Conservation (phyloP, 352 stramenopile genomes). For the Pythium rishiriense region DNA sequence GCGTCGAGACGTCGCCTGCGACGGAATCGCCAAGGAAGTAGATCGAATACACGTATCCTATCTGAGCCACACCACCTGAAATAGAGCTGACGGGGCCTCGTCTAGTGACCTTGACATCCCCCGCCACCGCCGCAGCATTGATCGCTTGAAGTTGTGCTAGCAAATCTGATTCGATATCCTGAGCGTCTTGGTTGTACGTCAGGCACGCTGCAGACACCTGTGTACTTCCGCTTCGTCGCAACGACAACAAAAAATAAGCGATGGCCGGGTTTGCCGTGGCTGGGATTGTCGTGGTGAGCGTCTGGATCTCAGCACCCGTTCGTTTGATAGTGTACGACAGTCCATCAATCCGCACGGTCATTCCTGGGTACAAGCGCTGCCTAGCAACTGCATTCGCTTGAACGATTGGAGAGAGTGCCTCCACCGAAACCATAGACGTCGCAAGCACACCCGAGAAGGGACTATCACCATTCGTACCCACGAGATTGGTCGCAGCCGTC, state of each 20-base stretch:
- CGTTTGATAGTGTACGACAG: conserved; percentile 84
- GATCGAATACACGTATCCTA: conserved; percentile 88
- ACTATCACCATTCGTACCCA: conserved; percentile 65
- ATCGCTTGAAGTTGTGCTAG: conserved; percentile 29
- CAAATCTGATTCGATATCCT: conserved; percentile 29
- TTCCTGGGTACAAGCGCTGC: conserved; percentile 68
- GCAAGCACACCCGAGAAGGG: conserved; percentile 46
- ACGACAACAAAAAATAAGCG: conserved; percentile 41
- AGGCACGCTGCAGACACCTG: conserved; percentile 44
- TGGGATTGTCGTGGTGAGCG: conserved; percentile 43
- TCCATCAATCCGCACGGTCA: conserved; percentile 88
- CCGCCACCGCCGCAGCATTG: conserved; percentile 24
- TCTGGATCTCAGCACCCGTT: conserved; percentile 92
- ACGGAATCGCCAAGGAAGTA: conserved; percentile 91
- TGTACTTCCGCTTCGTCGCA: conserved; percentile 38
- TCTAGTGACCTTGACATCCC: conserved; percentile 60
- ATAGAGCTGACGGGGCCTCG: conserved; percentile 32
- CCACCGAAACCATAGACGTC: conserved; percentile 52
- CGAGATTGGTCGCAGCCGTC: conserved; percentile 36
- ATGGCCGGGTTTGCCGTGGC: conserved; percentile 28
- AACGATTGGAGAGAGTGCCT: conserved; percentile 54
- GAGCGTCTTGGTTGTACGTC: conserved; percentile 34
- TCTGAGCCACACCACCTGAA: conserved; percentile 31
- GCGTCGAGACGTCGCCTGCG: conserved; percentile 74
- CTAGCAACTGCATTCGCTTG: conserved; percentile 34